Percentiles rank a stretch among this genome's conserved stretches.
phyloP scores from a whole-genome alignment of 768 basidiomycete genomes.

The Pholiota conissans region DNA sequence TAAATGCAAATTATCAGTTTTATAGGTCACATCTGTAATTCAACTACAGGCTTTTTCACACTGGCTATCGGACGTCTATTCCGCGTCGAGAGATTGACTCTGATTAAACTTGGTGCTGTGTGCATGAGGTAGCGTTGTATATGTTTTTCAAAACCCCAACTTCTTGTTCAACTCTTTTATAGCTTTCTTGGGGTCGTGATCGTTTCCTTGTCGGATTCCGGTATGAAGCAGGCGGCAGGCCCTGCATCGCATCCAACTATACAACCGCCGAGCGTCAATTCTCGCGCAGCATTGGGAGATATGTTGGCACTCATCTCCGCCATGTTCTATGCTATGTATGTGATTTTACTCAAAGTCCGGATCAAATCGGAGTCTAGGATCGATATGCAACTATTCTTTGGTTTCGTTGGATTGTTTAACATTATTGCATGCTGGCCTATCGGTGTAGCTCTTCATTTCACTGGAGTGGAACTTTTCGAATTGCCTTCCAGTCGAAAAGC shows the following conservation, averaged over 20 bases:
- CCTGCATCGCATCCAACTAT: slow-evolving; percentile 19
- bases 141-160: not conserved
- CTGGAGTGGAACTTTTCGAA: slow-evolving; percentile 74
- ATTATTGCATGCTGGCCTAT: slow-evolving; percentile 75
- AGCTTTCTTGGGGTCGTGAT: slow-evolving; percentile 75
- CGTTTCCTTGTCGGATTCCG: slow-evolving; percentile 86
- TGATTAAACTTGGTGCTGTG: slow-evolving; percentile 77
- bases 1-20: slow-evolving; percentile 31
- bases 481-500: slow-evolving; percentile 52
- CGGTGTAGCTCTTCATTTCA: slow-evolving; percentile 72
- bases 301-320: slow-evolving; percentile 84
- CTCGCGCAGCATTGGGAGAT: slow-evolving; percentile 70
- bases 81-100: slow-evolving; percentile 74
- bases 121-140: slow-evolving; percentile 59
- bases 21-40: not conserved
- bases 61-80: slow-evolving; percentile 81
- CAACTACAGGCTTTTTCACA: slow-evolving; percentile 83
- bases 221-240: slow-evolving; percentile 24
- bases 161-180: not conserved
- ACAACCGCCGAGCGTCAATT: slow-evolving; percentile 8
- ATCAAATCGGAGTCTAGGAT: slow-evolving; percentile 80
- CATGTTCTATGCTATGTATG: slow-evolving; percentile 85
- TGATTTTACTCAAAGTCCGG: slow-evolving; percentile 85
- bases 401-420: slow-evolving; percentile 90
- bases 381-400: slow-evolving; percentile 94